A percentile compares a stretch with the other conserved stretches of the same genome.
These are phyloP conservation scores for Scutellaria galericulata DNA, from an alignment of 257 asterid genomes.

Conservation along the genomic window DNA sequence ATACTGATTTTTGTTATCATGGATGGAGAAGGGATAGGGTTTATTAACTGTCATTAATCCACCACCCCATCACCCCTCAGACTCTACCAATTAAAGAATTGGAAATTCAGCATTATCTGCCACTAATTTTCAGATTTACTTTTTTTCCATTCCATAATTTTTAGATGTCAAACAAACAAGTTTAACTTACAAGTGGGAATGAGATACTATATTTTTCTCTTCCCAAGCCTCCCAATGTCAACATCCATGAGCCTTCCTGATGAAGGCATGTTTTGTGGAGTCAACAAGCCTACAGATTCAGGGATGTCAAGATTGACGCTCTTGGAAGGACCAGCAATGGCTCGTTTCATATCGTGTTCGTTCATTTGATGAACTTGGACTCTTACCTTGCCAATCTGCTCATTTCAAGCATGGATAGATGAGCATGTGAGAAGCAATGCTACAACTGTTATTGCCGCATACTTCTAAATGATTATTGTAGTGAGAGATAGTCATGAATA, in stretches of 20 bases:
- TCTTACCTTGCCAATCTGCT: conserved; percentile 68
- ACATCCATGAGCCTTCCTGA: conserved; percentile 80
- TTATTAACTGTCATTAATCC: no score
- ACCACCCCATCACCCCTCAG: no score
- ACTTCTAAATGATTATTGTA: conserved; percentile 6
- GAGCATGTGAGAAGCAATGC: background rate
- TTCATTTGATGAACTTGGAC: conserved; percentile 61
- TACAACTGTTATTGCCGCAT: conserved; percentile 8
- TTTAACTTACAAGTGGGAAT: conserved; percentile 16
- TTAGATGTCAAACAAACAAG: background rate
- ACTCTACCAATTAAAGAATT: no score
- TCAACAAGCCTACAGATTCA: conserved; percentile 79
- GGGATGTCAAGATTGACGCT: conserved; percentile 90
- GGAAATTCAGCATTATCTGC: no score
- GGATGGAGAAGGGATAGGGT: no score
- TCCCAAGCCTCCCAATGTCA: conserved; percentile 77
- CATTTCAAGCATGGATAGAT: conserved; percentile 23
- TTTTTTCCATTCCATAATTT: background rate
- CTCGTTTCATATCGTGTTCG: conserved; percentile 69
- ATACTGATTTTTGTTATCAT: no score
- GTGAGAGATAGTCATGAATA: background rate
- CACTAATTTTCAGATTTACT: no score
- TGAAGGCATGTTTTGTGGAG: conserved; percentile 52
- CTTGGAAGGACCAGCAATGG: conserved; percentile 68
- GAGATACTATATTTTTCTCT: conserved; percentile 55